Evolutionary conservation across 2,329 filamentous ascomycete species (phyloP).

Genomic region (Blastomyces silverae): DNA sequence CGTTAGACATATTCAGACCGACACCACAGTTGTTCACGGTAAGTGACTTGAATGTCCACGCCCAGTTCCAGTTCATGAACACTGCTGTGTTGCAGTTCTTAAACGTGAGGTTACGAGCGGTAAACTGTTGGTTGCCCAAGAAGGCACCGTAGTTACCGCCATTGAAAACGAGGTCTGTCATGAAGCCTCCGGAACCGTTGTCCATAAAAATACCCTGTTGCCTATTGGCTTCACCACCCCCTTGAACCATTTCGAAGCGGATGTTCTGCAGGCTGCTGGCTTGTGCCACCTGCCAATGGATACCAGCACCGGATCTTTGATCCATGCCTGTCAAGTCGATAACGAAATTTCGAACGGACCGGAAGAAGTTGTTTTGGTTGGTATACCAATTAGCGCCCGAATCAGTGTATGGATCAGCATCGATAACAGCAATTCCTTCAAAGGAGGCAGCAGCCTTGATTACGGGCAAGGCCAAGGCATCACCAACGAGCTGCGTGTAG

Average conservation of each 20-base stretch:
- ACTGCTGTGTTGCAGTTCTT: constrained; percentile 75
- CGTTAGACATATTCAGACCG: constrained; percentile 70
- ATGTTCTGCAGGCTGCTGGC: constrained; percentile 73
- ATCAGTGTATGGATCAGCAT: constrained; percentile 73
- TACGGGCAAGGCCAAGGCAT: constrained; percentile 63
- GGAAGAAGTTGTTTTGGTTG: constrained; percentile 79
- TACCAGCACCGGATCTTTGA: constrained; percentile 55
- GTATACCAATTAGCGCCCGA: constrained; percentile 66
- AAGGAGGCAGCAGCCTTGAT: constrained; percentile 70
- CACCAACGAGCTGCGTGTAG: constrained; percentile 88
- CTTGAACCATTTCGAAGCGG: constrained; percentile 63
- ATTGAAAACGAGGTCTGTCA: constrained; percentile 76
- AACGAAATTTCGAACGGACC: constrained; percentile 72
- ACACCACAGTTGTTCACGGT: constrained; percentile 67
- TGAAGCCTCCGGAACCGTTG: constrained; percentile 76
- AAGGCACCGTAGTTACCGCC: constrained; percentile 73
- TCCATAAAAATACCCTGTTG: constrained; percentile 80
- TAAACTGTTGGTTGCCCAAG: constrained; percentile 82
- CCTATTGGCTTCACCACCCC: constrained; percentile 56
- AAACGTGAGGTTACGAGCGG: constrained; percentile 74
- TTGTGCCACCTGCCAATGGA: constrained; percentile 83
- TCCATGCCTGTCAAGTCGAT: constrained; percentile 61
- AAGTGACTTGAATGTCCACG: constrained; percentile 71
- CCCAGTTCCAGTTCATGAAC: constrained; percentile 90
- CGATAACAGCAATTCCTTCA: constrained; percentile 78